Percentiles rank a stretch among this genome's conserved stretches.
Evolutionary conservation across 164 flowering plant species (phyloP).

Genomic region (Vitis rotundifolia): DNA sequence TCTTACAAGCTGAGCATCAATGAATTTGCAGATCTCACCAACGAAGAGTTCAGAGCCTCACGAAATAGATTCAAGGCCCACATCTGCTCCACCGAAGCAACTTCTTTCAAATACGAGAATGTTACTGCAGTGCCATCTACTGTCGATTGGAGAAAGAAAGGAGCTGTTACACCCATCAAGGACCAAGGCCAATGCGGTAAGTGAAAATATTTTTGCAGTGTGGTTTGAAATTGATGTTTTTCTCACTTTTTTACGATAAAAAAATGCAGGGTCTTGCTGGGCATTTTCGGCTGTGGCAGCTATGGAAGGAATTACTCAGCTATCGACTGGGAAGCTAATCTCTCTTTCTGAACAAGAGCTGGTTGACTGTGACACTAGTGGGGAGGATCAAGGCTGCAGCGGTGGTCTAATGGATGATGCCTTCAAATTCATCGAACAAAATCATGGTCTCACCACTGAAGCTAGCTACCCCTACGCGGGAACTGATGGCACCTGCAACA

Average conservation of each 20-base stretch:
- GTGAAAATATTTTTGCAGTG: not conserved
- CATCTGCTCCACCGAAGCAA: not conserved
- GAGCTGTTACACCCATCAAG: conserved; percentile 24
- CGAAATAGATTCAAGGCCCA: conserved; percentile 14
- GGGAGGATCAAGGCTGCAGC: conserved; percentile 6
- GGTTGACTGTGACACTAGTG: conserved; percentile 14
- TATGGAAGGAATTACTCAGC: conserved; percentile 12
- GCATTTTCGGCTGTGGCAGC: conserved; percentile 21
- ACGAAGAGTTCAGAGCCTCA: conserved; percentile 14
- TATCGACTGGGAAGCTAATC: conserved; percentile 10
- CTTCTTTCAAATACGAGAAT: conserved; percentile 14
- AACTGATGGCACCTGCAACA: conserved; percentile 3
- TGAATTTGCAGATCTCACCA: conserved; percentile 14
- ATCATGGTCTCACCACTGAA: conserved; percentile 7
- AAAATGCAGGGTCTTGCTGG: conserved; percentile 12
- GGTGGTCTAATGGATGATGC: conserved; percentile 13
- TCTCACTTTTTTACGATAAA: no score
- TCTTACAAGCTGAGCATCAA: conserved; percentile 17
- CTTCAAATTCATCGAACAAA: conserved; percentile 9
- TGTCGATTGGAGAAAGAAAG: conserved; percentile 27
- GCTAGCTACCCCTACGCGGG: conserved; percentile 8
- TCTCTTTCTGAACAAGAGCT: conserved; percentile 18
- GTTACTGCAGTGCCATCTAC: conserved; percentile 2
- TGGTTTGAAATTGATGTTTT: not conserved
- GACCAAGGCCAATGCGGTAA: conserved; percentile 28